Base-by-base conservation (phyloP, 2,329 filamentous ascomycete species). In the Trichothecium sympodiale region DNA sequence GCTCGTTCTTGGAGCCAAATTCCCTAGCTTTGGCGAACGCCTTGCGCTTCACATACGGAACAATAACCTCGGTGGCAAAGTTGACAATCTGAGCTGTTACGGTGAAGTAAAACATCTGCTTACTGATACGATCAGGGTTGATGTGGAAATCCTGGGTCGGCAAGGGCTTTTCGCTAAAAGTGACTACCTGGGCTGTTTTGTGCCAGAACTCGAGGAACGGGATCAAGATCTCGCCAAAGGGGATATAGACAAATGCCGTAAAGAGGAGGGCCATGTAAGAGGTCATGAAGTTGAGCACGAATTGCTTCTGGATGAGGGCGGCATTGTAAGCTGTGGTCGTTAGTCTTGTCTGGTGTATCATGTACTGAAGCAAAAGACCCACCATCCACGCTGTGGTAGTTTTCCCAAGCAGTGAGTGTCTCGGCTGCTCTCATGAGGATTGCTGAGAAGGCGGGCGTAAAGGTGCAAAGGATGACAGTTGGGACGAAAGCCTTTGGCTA, bases 221-320 rank as follows among this genome's bases (percentile, higher is more conserved):
- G 0, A 91, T 77, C 9, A 98, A 74, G 31, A 86, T 59, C 40
- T 78, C 76, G 12, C 85, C 89, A 48, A 96, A 96, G 0, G 89
- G 89, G 15, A 94, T 84, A 50, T 95, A 96, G 43, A 95, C 77
- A 47, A 95, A 96, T 1, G 88, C 85, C 0, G 88, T 95, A 14
- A 96, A 71, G 52, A 94, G 80, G n/a, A 93, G 80, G 1, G 86
- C 83, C 35, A 94, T 77, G 55, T 95, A 96, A 0, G 88, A 94
- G 5, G 87, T 94, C 59, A 96, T 89, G 60, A 95, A 94, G 64
- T 95, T 94, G 51, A 96, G 74, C 12, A 96, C 78, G 51, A 98
- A 96, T 25, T 94, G 82, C 65, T 98, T 98, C 39, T 84, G 79
- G 1, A 91, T 85, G 52, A 94, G 74, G 2, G 88, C 83, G 15